Evolutionary conservation across 192 early-diverging fungal species (phyloP).

Genomic region (Coemansia sp.): DNA sequence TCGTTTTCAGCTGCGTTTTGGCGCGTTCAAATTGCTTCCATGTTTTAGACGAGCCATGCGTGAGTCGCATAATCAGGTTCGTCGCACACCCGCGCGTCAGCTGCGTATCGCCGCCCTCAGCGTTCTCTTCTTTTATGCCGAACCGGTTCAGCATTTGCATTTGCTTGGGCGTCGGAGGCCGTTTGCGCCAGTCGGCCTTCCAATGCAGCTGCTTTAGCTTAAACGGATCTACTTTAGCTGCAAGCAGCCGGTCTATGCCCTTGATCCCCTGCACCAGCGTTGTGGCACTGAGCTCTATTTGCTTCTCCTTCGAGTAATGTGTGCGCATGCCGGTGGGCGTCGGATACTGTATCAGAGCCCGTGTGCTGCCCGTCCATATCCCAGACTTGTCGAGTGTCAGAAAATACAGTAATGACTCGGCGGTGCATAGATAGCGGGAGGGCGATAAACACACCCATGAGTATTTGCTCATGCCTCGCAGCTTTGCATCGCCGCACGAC

Average conservation of each 20-base stretch:
- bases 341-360: slow-evolving; percentile 1
- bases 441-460: slow-evolving; percentile 38
- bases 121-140: slow-evolving; percentile 27
- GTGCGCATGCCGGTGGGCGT: background rate
- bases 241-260: slow-evolving; percentile 66
- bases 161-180: slow-evolving; percentile 58
- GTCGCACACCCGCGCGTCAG: slow-evolving; percentile 69
- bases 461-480: slow-evolving; percentile 21
- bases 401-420: slow-evolving; percentile 5
- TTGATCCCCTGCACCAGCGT: slow-evolving; percentile 57
- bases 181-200: slow-evolving; percentile 57
- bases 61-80: slow-evolving; percentile 64
- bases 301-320: slow-evolving; percentile 7
- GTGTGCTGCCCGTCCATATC: slow-evolving; percentile 15
- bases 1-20: background rate
- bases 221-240: slow-evolving; percentile 8
- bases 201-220: slow-evolving; percentile 23
- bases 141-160: slow-evolving; percentile 42
- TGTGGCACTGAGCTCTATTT: slow-evolving; percentile 31
- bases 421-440: slow-evolving; percentile 15
- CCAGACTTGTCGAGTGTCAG: slow-evolving; percentile 1
- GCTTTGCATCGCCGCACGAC: slow-evolving; percentile 18
- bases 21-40: slow-evolving; percentile 43
- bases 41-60: slow-evolving; percentile 54
- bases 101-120: background rate